These are phyloP conservation scores for Thelonectria rubi DNA, from an alignment of 2,329 filamentous ascomycete species.

Conservation along the genomic window DNA sequence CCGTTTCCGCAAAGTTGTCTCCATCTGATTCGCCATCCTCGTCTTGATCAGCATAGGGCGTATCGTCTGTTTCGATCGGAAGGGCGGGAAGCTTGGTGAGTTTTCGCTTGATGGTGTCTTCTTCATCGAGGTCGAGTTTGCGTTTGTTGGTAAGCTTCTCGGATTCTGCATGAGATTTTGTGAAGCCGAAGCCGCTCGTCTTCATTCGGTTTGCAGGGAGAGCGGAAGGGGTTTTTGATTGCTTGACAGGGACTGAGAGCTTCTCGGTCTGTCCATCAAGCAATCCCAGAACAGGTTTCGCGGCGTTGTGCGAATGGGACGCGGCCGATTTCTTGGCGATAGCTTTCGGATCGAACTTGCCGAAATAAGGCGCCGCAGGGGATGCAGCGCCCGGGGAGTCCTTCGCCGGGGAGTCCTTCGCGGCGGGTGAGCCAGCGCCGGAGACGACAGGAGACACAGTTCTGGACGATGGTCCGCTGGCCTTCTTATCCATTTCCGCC, in stretches of 20 bases:
- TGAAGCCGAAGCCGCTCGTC: slow-evolving; percentile 85
- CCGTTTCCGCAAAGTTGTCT: slow-evolving; percentile 80
- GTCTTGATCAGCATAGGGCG: slow-evolving; percentile 69
- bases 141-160: slow-evolving; percentile 76
- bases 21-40: slow-evolving; percentile 78
- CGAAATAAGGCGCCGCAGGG: slow-evolving; percentile 70
- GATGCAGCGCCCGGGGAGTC: slow-evolving; percentile 56
- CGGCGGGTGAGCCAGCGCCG: slow-evolving; percentile 60
- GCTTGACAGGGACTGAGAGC: slow-evolving; percentile 44
- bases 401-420: slow-evolving; percentile 53
- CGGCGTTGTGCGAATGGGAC: slow-evolving; percentile 62
- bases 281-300: slow-evolving; percentile 59
- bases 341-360: slow-evolving; percentile 88
- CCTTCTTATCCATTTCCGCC: slow-evolving; percentile 78
- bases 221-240: slow-evolving; percentile 55
- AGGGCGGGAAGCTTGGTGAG: slow-evolving; percentile 88
- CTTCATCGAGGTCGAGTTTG: slow-evolving; percentile 86
- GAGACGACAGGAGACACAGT: slow-evolving; percentile 61
- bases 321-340: slow-evolving; percentile 81
- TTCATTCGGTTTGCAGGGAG: slow-evolving; percentile 76
- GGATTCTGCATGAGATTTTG: slow-evolving; percentile 70
- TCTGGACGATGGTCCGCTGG: slow-evolving; percentile 56
- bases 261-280: slow-evolving; percentile 54
- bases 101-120: slow-evolving; percentile 86
- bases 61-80: slow-evolving; percentile 70